Percentiles rank a stretch among this genome's conserved stretches.
These are phyloP conservation scores for Akanthomyces uredinophilus DNA, from an alignment of 2,329 filamentous ascomycete species.

Conservation along the genomic window DNA sequence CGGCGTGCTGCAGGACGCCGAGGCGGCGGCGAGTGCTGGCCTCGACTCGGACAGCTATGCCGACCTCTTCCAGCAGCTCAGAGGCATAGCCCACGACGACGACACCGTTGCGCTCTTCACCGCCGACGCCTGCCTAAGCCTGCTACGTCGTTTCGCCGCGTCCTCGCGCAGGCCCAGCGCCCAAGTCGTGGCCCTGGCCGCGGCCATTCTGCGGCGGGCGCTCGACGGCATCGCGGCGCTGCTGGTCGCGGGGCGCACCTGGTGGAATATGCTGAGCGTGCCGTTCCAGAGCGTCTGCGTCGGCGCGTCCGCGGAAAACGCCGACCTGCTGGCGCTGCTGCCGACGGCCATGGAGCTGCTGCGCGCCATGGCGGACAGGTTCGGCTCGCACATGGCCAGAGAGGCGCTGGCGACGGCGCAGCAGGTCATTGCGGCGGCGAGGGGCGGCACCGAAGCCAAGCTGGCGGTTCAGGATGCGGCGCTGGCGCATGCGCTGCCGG, in stretches of 20 bases:
- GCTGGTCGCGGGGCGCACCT: conserved; percentile 6
- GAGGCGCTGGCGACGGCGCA: conserved; percentile 17
- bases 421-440: not conserved
- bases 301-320: conserved; percentile 9
- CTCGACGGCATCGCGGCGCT: not conserved
- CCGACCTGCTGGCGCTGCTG: conserved; percentile 11
- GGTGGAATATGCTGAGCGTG: conserved; percentile 17
- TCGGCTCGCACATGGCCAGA: conserved; percentile 16
- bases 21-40: not conserved
- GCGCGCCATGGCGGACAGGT: conserved; percentile 8
- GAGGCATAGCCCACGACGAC: not conserved
- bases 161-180: not conserved
- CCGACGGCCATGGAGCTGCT: conserved; percentile 13
- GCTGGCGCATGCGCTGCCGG: conserved; percentile 4
- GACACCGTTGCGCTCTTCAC: conserved; percentile 12
- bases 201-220: conserved; percentile 6
- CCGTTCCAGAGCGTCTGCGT: conserved; percentile 18
- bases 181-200: not conserved
- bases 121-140: conserved; percentile 15
- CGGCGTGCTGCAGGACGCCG: not conserved
- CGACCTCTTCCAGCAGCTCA: not conserved
- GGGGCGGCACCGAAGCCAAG: not conserved
- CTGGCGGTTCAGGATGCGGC: conserved; percentile 5
- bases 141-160: conserved; percentile 12
- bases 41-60: conserved; percentile 8